These are phyloP conservation scores for Collybiopsis confluens DNA, from an alignment of 768 basidiomycete species.

Conservation along the genomic window DNA sequence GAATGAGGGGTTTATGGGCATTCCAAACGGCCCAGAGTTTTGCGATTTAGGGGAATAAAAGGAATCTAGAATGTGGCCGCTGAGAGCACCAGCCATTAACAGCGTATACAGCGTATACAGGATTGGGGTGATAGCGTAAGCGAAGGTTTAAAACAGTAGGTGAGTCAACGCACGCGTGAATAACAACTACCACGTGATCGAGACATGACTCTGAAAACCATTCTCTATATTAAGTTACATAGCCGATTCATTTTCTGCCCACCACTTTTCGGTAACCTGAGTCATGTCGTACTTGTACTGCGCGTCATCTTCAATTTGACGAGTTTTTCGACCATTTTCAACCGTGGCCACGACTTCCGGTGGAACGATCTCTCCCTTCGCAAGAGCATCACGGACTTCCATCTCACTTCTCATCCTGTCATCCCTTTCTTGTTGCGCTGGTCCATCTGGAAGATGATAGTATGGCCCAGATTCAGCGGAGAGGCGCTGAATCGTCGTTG, in stretches of 20 bases:
- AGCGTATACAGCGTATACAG: not conserved
- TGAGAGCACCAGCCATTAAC: slow-evolving; percentile 8
- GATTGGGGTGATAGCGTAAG: no score
- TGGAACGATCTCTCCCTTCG: not conserved
- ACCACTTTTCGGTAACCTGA: not conserved
- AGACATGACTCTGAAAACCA: no score
- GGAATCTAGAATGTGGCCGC: slow-evolving; percentile 5
- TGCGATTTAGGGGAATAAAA: not conserved
- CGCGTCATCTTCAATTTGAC: not conserved
- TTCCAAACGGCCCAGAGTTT: slow-evolving; percentile 4
- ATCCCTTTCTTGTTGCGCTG: slow-evolving; percentile 50
- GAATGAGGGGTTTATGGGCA: slow-evolving; percentile 1
- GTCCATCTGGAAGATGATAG: slow-evolving; percentile 58
- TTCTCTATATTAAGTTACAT: not conserved
- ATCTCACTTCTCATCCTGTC: slow-evolving; percentile 46
- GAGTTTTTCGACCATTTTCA: not conserved
- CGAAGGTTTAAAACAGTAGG: no score
- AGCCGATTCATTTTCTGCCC: not conserved
- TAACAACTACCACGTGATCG: no score
- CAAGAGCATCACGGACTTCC: slow-evolving; percentile 18
- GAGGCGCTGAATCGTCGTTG: slow-evolving; percentile 43
- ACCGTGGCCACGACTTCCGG: not conserved
- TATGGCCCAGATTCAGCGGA: slow-evolving; percentile 48
- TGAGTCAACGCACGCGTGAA: no score
- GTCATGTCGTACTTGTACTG: not conserved